phyloP scores from a whole-genome alignment of 352 stramenopile species.

The Plasmopara muralis region DNA sequence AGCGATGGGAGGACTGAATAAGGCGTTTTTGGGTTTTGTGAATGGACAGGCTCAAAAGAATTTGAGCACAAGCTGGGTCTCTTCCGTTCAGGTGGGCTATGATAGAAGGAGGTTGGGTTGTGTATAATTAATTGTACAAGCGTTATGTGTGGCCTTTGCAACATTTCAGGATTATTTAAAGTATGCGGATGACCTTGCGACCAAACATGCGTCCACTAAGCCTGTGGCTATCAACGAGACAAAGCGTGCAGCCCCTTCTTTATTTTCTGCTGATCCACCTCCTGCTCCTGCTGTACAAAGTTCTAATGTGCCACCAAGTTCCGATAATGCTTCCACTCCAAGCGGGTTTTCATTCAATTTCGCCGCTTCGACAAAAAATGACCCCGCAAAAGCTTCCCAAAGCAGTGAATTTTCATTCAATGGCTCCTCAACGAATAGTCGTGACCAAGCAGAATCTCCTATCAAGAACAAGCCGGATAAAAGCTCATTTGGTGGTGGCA shows the following conservation, averaged over 20 bases:
- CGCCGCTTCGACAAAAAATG: conserved; percentile 14
- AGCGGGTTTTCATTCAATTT: conserved; percentile 18
- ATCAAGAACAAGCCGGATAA: too few relatives aligned
- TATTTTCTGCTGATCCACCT: not conserved
- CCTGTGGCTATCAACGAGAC: conserved; percentile 38
- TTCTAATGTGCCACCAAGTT: not conserved
- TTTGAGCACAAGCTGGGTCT: conserved; percentile 58
- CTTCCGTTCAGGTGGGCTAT: conserved; percentile 40
- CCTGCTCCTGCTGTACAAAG: conserved; percentile 13
- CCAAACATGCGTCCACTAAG: conserved; percentile 58
- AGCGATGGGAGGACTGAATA: conserved; percentile 78
- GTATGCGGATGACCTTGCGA: conserved; percentile 50
- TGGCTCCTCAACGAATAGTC: too few relatives aligned
- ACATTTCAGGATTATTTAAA: conserved; percentile 62
- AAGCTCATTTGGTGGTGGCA: too few relatives aligned
- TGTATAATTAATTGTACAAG: conserved; percentile 1
- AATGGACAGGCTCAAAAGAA: conserved; percentile 59
- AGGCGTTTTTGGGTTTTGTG: conserved; percentile 72
- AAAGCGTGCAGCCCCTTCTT: conserved; percentile 4
- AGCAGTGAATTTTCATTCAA: too few relatives aligned
- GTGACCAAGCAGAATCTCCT: too few relatives aligned
- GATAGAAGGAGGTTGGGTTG: not conserved
- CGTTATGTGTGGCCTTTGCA: conserved; percentile 1
- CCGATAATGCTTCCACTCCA: not conserved
- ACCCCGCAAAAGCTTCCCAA: not conserved